These are phyloP conservation scores for Collybia sp. DNA, from an alignment of 768 basidiomycete genomes.

Conservation along the genomic window DNA sequence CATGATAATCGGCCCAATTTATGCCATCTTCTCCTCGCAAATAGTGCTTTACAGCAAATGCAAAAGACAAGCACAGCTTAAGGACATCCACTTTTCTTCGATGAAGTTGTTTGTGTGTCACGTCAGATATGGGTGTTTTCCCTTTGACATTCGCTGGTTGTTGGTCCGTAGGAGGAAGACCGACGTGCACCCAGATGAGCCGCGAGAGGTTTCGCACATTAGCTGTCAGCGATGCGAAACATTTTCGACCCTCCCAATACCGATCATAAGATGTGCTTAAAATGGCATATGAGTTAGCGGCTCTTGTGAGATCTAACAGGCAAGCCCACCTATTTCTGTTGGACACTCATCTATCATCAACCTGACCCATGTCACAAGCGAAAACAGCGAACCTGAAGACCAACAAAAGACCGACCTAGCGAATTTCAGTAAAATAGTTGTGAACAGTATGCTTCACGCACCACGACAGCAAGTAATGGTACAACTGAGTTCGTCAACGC, in stretches of 20 bases:
- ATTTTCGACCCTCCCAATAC: constrained; percentile 86
- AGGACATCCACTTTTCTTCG: constrained; percentile 68
- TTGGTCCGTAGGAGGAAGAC: constrained; percentile 54
- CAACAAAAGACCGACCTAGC: constrained; percentile 80
- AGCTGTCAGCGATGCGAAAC: constrained; percentile 67
- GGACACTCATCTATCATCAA: no score
- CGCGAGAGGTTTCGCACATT: constrained; percentile 76
- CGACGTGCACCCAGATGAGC: constrained; percentile 75
- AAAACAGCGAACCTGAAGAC: constrained; percentile 65
- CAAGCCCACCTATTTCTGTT: constrained; percentile 58
- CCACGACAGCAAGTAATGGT: constrained; percentile 86
- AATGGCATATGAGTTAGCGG: not conserved
- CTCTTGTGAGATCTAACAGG: not conserved
- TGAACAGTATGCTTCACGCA: constrained; percentile 30
- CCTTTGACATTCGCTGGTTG: constrained; percentile 39
- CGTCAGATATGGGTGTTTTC: constrained; percentile 40
- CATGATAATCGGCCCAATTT: constrained; percentile 61
- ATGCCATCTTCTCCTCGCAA: constrained; percentile 80
- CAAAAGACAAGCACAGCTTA: constrained; percentile 65
- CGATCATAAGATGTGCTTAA: constrained; percentile 80
- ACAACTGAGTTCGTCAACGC: constrained; percentile 79
- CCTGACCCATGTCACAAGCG: not conserved
- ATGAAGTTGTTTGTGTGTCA: constrained; percentile 50
- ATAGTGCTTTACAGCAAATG: constrained; percentile 76
- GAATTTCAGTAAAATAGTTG: not conserved